Base-by-base conservation (phyloP, 148 eudicot species). In the Heliamphora exappendiculata region DNA sequence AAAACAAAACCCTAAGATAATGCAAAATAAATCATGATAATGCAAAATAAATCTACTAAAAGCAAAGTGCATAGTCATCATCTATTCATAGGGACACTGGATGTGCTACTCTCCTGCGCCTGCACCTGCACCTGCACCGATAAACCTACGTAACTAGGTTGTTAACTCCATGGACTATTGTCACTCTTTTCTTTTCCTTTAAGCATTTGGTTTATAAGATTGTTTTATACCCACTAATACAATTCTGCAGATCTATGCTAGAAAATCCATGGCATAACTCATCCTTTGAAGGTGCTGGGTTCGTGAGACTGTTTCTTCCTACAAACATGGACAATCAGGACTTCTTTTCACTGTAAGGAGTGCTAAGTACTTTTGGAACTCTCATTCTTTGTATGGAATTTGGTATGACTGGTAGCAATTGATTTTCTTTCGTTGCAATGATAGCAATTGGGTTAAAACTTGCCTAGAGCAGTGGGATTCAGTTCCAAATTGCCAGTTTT, bases 191-290 rank as follows among this genome's bases (percentile, higher is more conserved):
- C 72, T 31, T 72, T 49, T 34, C 42, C 42, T 62, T 47, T 50
- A 31, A 60, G 74, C 49, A 47, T 53, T 70, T 75, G 60, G 19
- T 64, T 14, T 0, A 20, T 28, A 41, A 39, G 42, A 28, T 31
- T 44, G 10, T n/a, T 33, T 65, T 72, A 6, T 34, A 17, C 49
- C 60, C n/a, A n/a, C n/a, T n/a, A n/a, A n/a, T n/a, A n/a, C n/a
- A 44, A 81, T 51, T 81, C 71, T 84, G 79, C 85, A 96, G 99
- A 76, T 81, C 90, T 70, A 83, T 88, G 63, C 74, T 96, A 83
- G 99, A 96, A 82, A 96, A 93, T 72, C 99, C 98, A 49, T 96
- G 99, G 99, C 97, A 96, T 83, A 96, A 96, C 83, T 93, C 99
- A 11, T 80, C 91, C 75, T 96, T 93, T 75, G 99, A 96, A 86